These are phyloP conservation scores for Miamiensis avidus DNA, from an alignment of 169 alveolate species.

Conservation along the genomic window DNA sequence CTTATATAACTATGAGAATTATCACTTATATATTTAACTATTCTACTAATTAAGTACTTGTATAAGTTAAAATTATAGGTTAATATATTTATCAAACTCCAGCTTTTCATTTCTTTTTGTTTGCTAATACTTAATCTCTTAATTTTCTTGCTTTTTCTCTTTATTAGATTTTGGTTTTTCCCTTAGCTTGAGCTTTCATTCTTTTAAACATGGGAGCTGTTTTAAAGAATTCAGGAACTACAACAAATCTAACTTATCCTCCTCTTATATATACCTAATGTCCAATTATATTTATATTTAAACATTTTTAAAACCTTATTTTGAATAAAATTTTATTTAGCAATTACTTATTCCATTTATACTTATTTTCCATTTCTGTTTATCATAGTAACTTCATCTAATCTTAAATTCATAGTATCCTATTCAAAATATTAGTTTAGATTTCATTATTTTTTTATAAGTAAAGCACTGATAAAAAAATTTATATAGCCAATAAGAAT, in stretches of 20 bases:
- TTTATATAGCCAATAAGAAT: too few relatives aligned
- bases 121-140: constrained; percentile 12
- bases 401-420: constrained; percentile 97
- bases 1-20: too few relatives aligned
- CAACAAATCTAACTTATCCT: constrained; percentile 94
- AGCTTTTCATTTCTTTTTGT: not conserved
- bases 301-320: not conserved
- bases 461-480: too few relatives aligned
- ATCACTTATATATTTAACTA: too few relatives aligned
- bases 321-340: too few relatives aligned
- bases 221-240: constrained; percentile 98
- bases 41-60: too few relatives aligned
- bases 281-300: constrained; percentile 46
- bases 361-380: constrained; percentile 95
- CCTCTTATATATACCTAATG: constrained; percentile 93
- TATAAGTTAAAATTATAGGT: too few relatives aligned
- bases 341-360: constrained; percentile 78
- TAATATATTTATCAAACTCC: too few relatives aligned
- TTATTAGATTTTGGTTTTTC: constrained; percentile 25
- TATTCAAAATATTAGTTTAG: not conserved
- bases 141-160: constrained; percentile 48
- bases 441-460: too few relatives aligned
- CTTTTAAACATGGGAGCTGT: constrained; percentile 99
- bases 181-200: constrained; percentile 54
- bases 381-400: constrained; percentile 96